A percentile compares a stretch with the other conserved stretches of the same genome.
phyloP scores from a whole-genome alignment of 805 yeast genomes.

The Grigorovia jiainica region DNA sequence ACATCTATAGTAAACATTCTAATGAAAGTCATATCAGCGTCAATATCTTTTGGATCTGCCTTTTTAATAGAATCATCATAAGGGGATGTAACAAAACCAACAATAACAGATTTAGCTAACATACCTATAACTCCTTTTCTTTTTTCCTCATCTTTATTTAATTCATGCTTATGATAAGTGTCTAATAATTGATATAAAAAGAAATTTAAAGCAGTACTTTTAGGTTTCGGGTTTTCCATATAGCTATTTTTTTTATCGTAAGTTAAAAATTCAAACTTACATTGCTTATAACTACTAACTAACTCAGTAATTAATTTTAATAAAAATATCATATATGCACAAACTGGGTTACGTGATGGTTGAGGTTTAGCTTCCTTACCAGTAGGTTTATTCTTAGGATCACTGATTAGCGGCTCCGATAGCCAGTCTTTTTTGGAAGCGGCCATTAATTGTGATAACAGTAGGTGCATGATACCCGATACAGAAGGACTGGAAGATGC shows the following conservation, averaged over 20 bases:
- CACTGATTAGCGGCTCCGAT: slow-evolving; percentile 27
- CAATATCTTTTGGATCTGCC: slow-evolving; percentile 42
- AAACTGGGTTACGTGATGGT: slow-evolving; percentile 43
- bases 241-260: slow-evolving; percentile 49
- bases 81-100: slow-evolving; percentile 53
- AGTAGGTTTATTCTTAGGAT: slow-evolving; percentile 24
- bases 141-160: slow-evolving; percentile 29
- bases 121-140: slow-evolving; percentile 51
- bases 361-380: slow-evolving; percentile 27
- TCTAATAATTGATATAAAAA: slow-evolving; percentile 67
- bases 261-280: slow-evolving; percentile 74
- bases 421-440: slow-evolving; percentile 34
- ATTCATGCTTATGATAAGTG: slow-evolving; percentile 33
- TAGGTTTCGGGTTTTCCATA: slow-evolving; percentile 46
- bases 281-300: slow-evolving; percentile 65
- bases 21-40: slow-evolving; percentile 62
- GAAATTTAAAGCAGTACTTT: slow-evolving; percentile 68
- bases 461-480: slow-evolving; percentile 53
- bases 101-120: slow-evolving; percentile 51
- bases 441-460: slow-evolving; percentile 59
- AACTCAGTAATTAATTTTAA: slow-evolving; percentile 62
- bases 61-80: slow-evolving; percentile 34
- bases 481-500: slow-evolving; percentile 1
- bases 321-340: slow-evolving; percentile 59
- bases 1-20: slow-evolving; percentile 67